These are phyloP conservation scores for Oryza glumipatula DNA, from an alignment of 176 grass and related monocot genomes.

Conservation along the genomic window DNA sequence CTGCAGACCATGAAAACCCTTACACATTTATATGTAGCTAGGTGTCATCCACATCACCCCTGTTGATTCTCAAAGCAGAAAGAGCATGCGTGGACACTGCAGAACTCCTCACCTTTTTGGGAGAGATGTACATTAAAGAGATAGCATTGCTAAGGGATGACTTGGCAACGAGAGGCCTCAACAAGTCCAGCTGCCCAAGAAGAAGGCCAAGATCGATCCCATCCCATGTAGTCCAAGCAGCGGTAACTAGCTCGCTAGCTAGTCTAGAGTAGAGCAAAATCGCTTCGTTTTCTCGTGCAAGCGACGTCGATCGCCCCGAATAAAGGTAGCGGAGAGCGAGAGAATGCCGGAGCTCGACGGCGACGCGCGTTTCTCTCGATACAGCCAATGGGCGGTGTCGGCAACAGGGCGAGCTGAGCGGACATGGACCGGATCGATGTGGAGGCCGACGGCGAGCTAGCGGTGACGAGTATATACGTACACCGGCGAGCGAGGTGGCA, in stretches of 20 bases:
- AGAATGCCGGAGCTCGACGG: conserved; percentile 13
- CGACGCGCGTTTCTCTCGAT: neutral
- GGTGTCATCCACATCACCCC: neutral
- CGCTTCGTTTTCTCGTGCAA: neutral
- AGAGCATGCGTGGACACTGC: neutral
- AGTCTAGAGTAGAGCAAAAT: neutral
- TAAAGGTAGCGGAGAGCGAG: neutral
- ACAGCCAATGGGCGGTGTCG: conserved; percentile 19
- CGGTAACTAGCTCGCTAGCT: neutral
- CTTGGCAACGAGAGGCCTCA: conserved; percentile 8
- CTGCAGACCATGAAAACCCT: neutral
- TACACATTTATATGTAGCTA: neutral
- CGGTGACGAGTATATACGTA: neutral
- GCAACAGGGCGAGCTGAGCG: neutral
- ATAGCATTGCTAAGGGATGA: no score
- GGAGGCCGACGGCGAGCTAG: neutral
- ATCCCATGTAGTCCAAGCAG: neutral
- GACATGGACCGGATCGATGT: no score
- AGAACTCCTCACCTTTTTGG: neutral
- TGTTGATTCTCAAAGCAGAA: neutral
- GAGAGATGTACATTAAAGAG: no score
- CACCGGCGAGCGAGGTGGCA: conserved; percentile 1
- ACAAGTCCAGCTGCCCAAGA: neutral
- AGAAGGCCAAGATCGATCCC: no score
- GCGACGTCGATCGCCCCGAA: neutral